These are phyloP conservation scores for Lentinula guzmanii DNA, from an alignment of 768 basidiomycete genomes.

Conservation along the genomic window DNA sequence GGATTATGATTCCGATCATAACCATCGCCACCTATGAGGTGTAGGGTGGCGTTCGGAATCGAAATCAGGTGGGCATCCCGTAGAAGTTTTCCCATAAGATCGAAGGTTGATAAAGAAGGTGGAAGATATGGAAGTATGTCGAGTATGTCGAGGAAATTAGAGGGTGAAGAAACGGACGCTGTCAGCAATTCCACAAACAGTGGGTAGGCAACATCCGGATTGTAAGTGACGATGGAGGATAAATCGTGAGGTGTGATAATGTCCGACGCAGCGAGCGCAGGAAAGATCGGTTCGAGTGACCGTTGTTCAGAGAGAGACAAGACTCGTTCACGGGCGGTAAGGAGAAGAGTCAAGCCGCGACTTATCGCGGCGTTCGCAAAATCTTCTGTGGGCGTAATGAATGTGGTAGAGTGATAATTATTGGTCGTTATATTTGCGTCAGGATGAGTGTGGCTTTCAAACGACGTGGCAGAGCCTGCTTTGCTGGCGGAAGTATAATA, in stretches of 20 bases:
- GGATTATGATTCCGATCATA: not conserved
- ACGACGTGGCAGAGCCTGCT: slow-evolving; percentile 9
- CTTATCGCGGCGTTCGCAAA: slow-evolving; percentile 50
- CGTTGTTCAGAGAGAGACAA: slow-evolving; percentile 74
- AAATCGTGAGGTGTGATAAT: slow-evolving; percentile 68
- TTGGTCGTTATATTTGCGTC: slow-evolving; percentile 26
- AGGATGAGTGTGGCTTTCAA: slow-evolving; percentile 9
- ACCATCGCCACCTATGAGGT: slow-evolving; percentile 40
- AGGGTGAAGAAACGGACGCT: slow-evolving; percentile 28
- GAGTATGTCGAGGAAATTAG: slow-evolving; percentile 57
- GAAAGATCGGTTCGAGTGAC: slow-evolving; percentile 47
- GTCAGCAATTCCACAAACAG: slow-evolving; percentile 56
- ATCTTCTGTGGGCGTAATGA: slow-evolving; percentile 41
- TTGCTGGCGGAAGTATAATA: not conserved
- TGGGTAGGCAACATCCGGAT: slow-evolving; percentile 65
- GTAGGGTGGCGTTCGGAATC: slow-evolving; percentile 15
- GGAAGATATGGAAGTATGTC: slow-evolving; percentile 62
- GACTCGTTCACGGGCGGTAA: slow-evolving; percentile 65
- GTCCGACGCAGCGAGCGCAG: slow-evolving; percentile 35
- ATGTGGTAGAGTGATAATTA: not conserved
- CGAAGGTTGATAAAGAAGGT: slow-evolving; percentile 68
- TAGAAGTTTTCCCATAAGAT: slow-evolving; percentile 64
- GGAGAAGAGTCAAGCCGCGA: slow-evolving; percentile 61
- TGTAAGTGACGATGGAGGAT: slow-evolving; percentile 57
- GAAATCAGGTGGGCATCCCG: slow-evolving; percentile 50